Evolutionary conservation across 768 basidiomycete species (phyloP), one percentile per base, ranked within the genome.

Genomic region (Lentinus brumalis): DNA sequence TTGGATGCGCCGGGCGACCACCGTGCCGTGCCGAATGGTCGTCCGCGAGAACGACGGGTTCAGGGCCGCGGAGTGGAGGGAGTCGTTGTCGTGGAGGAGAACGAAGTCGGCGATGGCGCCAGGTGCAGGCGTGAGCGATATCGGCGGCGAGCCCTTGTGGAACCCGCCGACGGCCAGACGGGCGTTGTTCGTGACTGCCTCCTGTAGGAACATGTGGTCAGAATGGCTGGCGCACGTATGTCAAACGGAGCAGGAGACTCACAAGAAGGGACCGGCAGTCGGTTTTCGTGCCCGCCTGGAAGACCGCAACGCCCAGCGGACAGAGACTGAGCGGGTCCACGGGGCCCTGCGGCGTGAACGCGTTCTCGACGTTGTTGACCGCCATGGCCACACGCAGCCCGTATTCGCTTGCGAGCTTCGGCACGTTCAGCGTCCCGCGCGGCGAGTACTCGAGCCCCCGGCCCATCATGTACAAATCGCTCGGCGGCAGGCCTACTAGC

Each of bases 391-490:
- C 73, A 47, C 77, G 74, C 32, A 86, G 60, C 11, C 79, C 77
- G 67, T 81, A 77, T 53, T 79, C 74, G 61, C 71, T 71, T 60
- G 73, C 74, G 49, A 85, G 73, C 57, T 78, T 71, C 26, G 83
- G 80, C 55, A 84, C 81, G 58, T 83, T 79, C 51, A 88, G 78
- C 32, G 86, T 84, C 55, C 81, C 74, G 64, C 86, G 75, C 49
- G 82, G 85, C 30, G 79, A 71, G 18, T 49, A 21, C 78, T 70
- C 31, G 77, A 73, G 30, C 70, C 69, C 40, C 53, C 85, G 76
- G 29, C 85, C 86, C 76, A 86, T 84, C 82, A 87, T 87, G 74
- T 88, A 88, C 67, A 87, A 75, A 64, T 89, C 86, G 57, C 81
- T 86, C 66, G 86, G 84, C 14, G 83, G 86, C 26, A 88, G 74